Evolutionary conservation across 1,284 basidiomycete genomes (phyloP).

Genomic region (Cutaneotrichosporon daszewskae): DNA sequence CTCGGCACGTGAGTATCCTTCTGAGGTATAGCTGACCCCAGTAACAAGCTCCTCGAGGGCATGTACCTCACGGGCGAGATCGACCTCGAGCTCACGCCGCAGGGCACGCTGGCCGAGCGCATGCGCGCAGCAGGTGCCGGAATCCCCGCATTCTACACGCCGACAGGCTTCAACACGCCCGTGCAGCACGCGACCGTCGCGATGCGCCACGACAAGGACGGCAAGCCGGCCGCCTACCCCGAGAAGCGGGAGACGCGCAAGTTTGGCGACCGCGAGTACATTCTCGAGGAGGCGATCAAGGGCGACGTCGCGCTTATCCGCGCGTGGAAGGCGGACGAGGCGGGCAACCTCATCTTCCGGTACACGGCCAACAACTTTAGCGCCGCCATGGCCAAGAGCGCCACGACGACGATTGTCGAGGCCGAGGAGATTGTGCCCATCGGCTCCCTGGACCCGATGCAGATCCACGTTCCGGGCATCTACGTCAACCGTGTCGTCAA

Average conservation of each 20-base stretch:
- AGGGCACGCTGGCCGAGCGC: constrained; percentile 84
- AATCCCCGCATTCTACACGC: constrained; percentile 93
- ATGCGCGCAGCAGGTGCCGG: constrained; percentile 88
- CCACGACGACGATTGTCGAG: constrained; percentile 78
- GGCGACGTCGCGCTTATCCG: constrained; percentile 85
- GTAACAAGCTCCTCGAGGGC: constrained; percentile 50
- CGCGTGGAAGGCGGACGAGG: constrained; percentile 93
- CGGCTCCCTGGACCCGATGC: constrained; percentile 74
- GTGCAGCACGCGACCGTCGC: constrained; percentile 14
- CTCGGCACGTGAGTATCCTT: constrained; percentile 54
- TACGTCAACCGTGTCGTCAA: constrained; percentile 82
- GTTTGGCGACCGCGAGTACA: constrained; percentile 76
- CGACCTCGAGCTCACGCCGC: constrained; percentile 80
- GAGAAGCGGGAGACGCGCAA: constrained; percentile 69
- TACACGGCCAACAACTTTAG: constrained; percentile 87
- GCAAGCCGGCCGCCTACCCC: constrained; percentile 57
- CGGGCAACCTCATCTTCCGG: constrained; percentile 77
- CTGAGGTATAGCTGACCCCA: constrained; percentile 5
- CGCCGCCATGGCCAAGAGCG: constrained; percentile 79
- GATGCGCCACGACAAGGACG: constrained; percentile 61
- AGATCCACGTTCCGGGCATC: constrained; percentile 73
- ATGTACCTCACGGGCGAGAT: constrained; percentile 79
- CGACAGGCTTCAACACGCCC: constrained; percentile 64
- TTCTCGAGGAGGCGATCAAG: constrained; percentile 79
- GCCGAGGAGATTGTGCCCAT: constrained; percentile 87